A percentile compares a stretch with the other conserved stretches of the same genome.
Conservation (phyloP, 192 early-diverging fungal species). For the Umbelopsis ramanniana region DNA sequence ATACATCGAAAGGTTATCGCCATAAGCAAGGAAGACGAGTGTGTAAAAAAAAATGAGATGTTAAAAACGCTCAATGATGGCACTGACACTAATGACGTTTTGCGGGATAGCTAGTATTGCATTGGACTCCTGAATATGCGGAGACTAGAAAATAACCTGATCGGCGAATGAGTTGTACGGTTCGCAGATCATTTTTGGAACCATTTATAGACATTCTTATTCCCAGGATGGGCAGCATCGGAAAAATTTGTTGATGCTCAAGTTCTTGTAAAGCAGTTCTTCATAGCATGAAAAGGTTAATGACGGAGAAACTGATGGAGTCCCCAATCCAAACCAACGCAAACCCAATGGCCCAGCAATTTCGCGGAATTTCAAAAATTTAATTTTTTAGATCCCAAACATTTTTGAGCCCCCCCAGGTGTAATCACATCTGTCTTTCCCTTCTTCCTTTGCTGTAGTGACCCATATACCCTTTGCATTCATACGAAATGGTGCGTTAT, state of each 20-base stretch:
- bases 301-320: background rate
- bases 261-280: background rate
- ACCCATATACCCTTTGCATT: background rate
- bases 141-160: background rate
- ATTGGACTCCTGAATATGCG: background rate
- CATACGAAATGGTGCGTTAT: constrained; percentile 4
- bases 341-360: background rate
- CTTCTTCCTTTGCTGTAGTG: background rate
- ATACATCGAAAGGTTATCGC: no score
- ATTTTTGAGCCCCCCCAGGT: no score
- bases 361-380: constrained; percentile 12
- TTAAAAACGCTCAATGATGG: no score
- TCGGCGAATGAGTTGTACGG: constrained; percentile 14
- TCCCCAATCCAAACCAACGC: background rate
- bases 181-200: constrained; percentile 5
- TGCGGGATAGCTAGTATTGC: no score
- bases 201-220: background rate
- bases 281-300: background rate
- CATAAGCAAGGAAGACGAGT: no score
- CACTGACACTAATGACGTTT: background rate
- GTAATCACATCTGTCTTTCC: background rate
- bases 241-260: background rate
- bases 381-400: background rate
- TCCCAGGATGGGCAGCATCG: background rate
- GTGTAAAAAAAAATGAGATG: no score